Percentiles rank a stretch among this genome's conserved stretches.
Evolutionary conservation across 805 yeast species (phyloP).

Genomic region (Yarrowia deformans): DNA sequence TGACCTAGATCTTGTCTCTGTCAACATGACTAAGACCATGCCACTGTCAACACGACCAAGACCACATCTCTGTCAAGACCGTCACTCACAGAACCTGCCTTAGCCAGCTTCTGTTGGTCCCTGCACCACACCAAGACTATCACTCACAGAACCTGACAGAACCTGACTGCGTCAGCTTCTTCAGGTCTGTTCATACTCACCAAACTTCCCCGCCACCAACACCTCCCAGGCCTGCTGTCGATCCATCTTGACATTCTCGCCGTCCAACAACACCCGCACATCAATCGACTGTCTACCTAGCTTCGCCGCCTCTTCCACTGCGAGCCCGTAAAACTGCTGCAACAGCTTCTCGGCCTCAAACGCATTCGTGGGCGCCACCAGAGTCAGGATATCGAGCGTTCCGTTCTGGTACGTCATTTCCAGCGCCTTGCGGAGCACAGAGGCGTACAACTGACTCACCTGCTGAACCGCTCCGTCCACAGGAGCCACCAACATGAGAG

Average conservation of each 20-base stretch:
- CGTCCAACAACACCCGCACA: conserved; percentile 49
- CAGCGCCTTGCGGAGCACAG: conserved; percentile 46
- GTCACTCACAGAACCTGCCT: too few relatives aligned
- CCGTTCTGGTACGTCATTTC: conserved; percentile 48
- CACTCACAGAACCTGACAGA: not conserved
- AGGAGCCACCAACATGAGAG: conserved; percentile 39
- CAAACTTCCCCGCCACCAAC: conserved; percentile 47
- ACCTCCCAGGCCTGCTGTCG: conserved; percentile 50
- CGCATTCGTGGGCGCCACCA: conserved; percentile 45
- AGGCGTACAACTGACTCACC: conserved; percentile 41
- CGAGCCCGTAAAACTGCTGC: conserved; percentile 46
- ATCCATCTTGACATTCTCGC: conserved; percentile 46
- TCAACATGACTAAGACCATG: too few relatives aligned
- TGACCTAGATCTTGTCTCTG: too few relatives aligned
- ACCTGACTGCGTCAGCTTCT: not conserved
- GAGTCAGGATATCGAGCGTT: conserved; percentile 46
- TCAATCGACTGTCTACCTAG: conserved; percentile 43
- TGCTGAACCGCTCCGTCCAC: conserved; percentile 31
- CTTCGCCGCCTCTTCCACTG: conserved; percentile 43
- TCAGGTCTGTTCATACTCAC: conserved; percentile 16
- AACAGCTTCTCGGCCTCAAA: conserved; percentile 45
- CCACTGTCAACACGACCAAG: too few relatives aligned
- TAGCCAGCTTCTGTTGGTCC: too few relatives aligned
- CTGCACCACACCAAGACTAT: too few relatives aligned
- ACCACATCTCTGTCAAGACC: too few relatives aligned